Conservation (phyloP, 2,329 filamentous ascomycete genomes). For the Colletotrichum sp. region DNA sequence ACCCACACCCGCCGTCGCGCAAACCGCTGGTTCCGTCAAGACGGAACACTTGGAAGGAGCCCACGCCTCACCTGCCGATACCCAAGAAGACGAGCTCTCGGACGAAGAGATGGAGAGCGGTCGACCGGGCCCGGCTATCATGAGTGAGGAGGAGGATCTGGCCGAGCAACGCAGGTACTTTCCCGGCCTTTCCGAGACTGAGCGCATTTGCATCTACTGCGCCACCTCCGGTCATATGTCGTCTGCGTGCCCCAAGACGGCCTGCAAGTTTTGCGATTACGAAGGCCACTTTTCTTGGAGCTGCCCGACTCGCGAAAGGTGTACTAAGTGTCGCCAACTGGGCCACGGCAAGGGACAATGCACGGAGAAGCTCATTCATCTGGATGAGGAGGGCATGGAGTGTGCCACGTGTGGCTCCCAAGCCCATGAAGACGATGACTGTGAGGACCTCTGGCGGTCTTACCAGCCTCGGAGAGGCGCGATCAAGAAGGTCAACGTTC, state of each 20-base stretch:
- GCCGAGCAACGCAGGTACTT: slow-evolving; percentile 55
- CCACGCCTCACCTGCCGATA: background rate
- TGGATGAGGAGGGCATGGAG: slow-evolving; percentile 57
- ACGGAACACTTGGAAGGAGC: background rate
- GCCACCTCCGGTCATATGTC: slow-evolving; percentile 52
- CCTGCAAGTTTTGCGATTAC: slow-evolving; percentile 54
- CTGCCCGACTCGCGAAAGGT: slow-evolving; percentile 58
- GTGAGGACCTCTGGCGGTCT: slow-evolving; percentile 65
- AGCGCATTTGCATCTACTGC: slow-evolving; percentile 57
- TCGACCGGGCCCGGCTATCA: slow-evolving; percentile 4
- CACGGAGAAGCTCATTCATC: slow-evolving; percentile 57
- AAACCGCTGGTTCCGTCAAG: background rate
- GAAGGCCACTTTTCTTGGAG: slow-evolving; percentile 51
- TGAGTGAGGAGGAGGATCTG: slow-evolving; percentile 34
- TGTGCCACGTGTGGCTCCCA: slow-evolving; percentile 65
- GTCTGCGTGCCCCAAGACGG: slow-evolving; percentile 46
- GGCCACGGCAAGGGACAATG: slow-evolving; percentile 63
- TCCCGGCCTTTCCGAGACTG: slow-evolving; percentile 48
- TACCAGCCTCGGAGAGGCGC: slow-evolving; percentile 47
- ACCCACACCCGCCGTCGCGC: background rate
- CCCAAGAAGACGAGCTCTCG: background rate
- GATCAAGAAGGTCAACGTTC: slow-evolving; percentile 52
- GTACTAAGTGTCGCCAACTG: slow-evolving; percentile 65
- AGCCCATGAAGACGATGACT: slow-evolving; percentile 64
- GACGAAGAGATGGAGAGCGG: background rate